Evolutionary conservation across 805 yeast genomes (phyloP).

Genomic region (Metschnikowia baotianmanensis): DNA sequence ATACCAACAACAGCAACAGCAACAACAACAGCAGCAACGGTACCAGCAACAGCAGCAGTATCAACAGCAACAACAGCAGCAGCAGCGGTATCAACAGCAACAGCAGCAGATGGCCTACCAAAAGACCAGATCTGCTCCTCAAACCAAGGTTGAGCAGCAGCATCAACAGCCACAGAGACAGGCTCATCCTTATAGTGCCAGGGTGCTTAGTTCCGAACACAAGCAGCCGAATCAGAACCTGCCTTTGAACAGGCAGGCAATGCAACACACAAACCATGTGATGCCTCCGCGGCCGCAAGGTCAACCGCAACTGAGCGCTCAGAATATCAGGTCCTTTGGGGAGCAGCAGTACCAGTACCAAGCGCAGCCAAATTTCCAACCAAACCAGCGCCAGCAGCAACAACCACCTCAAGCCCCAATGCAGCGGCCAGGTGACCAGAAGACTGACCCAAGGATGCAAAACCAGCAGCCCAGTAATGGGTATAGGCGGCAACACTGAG

Average conservation of each 20-base stretch:
- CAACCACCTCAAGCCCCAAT: constrained; percentile 2
- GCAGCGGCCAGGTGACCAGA: constrained; percentile 2
- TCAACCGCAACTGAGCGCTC: constrained; percentile 6
- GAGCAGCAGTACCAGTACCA: constrained; percentile 13
- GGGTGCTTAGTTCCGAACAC: constrained; percentile 1
- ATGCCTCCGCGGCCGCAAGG: constrained; percentile 5
- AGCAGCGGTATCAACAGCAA: constrained; percentile 3
- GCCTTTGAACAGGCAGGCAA: constrained; percentile 4
- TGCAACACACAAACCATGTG: constrained; percentile 2
- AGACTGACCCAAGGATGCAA: constrained; percentile 3
- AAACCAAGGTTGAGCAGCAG: too few relatives aligned
- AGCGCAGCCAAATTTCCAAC: constrained; percentile 8
- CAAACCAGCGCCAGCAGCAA: constrained; percentile 7
- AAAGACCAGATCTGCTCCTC: not conserved
- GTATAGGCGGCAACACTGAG: too few relatives aligned
- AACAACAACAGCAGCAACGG: constrained; percentile 9
- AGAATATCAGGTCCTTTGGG: constrained; percentile 10
- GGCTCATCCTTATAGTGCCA: constrained; percentile 3
- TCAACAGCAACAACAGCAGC: constrained; percentile 6
- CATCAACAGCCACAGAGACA: constrained; percentile 2
- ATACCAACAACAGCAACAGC: constrained; percentile 15
- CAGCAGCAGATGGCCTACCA: constrained; percentile 6
- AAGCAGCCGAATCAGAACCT: constrained; percentile 2
- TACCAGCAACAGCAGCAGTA: constrained; percentile 14
- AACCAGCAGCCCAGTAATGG: constrained; percentile 2